Conservation (phyloP, 2,329 filamentous ascomycete genomes). For the Colletotrichum scovillei region DNA sequence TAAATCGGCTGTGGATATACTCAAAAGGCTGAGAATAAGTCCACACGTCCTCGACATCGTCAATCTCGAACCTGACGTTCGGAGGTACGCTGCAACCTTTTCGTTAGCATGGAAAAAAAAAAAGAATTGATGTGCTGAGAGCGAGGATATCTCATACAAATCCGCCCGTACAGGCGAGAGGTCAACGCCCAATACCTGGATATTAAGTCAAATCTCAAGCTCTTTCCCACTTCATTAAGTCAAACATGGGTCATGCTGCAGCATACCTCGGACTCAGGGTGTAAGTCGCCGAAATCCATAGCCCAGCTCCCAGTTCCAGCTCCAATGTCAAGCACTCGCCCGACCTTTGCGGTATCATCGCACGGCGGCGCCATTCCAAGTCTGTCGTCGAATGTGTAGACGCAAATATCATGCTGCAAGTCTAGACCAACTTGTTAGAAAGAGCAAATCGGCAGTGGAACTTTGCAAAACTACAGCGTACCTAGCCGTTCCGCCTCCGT, state of each 20-base stretch:
- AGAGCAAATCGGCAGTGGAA: background rate
- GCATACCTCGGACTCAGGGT: slow-evolving; percentile 43
- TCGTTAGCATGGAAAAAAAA: slow-evolving; percentile 34
- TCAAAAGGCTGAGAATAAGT: slow-evolving; percentile 51
- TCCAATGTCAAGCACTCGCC: slow-evolving; percentile 40
- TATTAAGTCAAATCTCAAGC: background rate
- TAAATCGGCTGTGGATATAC: slow-evolving; percentile 51
- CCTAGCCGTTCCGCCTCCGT: slow-evolving; percentile 20
- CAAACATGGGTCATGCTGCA: background rate
- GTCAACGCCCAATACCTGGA: slow-evolving; percentile 49
- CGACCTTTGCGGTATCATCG: slow-evolving; percentile 29
- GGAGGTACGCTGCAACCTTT: slow-evolving; percentile 52
- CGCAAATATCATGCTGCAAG: slow-evolving; percentile 64
- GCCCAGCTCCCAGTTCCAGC: slow-evolving; percentile 44
- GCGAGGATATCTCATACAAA: slow-evolving; percentile 40
- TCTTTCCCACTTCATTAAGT: background rate
- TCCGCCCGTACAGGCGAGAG: slow-evolving; percentile 51
- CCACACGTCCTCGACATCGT: slow-evolving; percentile 54
- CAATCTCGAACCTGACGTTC: slow-evolving; percentile 60
- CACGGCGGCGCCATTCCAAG: slow-evolving; percentile 20
- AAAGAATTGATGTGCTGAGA: slow-evolving; percentile 23
- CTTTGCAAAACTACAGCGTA: background rate
- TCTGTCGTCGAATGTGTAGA: slow-evolving; percentile 49
- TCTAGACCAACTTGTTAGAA: slow-evolving; percentile 43
- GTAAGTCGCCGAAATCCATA: slow-evolving; percentile 53